A percentile compares a stretch with the other conserved stretches of the same genome.
Evolutionary conservation across 2,329 filamentous ascomycete genomes (phyloP).

Genomic region (Fusarium sp.): DNA sequence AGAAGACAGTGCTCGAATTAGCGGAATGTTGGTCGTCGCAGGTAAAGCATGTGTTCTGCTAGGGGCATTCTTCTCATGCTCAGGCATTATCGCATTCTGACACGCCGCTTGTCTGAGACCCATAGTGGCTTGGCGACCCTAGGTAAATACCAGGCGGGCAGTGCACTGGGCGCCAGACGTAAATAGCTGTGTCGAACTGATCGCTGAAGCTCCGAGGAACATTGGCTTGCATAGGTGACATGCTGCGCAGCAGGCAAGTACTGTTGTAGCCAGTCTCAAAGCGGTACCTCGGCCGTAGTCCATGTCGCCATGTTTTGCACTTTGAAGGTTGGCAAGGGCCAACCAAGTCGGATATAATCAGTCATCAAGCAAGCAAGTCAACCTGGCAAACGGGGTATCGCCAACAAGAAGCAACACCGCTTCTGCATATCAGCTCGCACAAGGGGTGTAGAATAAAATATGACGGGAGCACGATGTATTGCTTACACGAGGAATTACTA

Average conservation of each 20-base stretch:
- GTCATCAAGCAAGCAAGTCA: constrained; percentile 36
- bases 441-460: constrained; percentile 22
- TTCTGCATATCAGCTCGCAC: constrained; percentile 49
- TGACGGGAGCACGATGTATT: constrained; percentile 38
- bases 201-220: constrained; percentile 25
- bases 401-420: constrained; percentile 25
- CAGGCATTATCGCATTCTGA: constrained; percentile 30
- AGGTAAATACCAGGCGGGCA: constrained; percentile 20
- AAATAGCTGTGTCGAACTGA: constrained; percentile 34
- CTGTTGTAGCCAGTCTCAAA: constrained; percentile 7
- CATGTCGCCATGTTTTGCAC: constrained; percentile 10
- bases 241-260: constrained; percentile 23
- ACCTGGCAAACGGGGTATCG: constrained; percentile 21
- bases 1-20: constrained; percentile 12
- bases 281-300: background rate
- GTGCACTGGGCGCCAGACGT: constrained; percentile 32
- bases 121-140: constrained; percentile 36
- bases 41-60: constrained; percentile 3
- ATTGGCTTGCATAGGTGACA: constrained; percentile 40
- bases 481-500: constrained; percentile 37
- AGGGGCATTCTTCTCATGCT: constrained; percentile 12
- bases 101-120: constrained; percentile 33
- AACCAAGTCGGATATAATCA: constrained; percentile 36
- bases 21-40: constrained; percentile 4
- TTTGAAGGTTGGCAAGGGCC: constrained; percentile 13